phyloP scores from a whole-genome alignment of 768 basidiomycete genomes.

The Tubosaeta sp. region DNA sequence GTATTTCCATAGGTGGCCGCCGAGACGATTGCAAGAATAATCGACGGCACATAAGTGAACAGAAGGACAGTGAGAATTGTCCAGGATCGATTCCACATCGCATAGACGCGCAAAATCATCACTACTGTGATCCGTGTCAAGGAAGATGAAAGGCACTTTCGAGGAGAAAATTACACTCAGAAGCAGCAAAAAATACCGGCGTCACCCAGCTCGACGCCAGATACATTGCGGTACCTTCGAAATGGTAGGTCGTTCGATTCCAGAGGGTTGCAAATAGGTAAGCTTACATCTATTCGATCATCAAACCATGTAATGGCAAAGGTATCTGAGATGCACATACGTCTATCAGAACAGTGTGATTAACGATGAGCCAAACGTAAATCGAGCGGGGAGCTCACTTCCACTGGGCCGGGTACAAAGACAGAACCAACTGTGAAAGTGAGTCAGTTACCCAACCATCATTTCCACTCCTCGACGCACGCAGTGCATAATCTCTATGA shows the following conservation, averaged over 20 bases:
- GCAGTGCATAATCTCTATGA: background rate
- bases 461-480: background rate
- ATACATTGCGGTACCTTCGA: background rate
- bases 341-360: background rate
- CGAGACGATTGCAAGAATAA: background rate
- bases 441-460: background rate
- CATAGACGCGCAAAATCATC: background rate
- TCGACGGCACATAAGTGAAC: background rate
- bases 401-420: background rate
- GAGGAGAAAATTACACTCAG: conserved; percentile 2
- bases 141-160: no score
- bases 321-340: background rate
- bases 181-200: background rate
- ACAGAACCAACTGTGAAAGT: background rate
- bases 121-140: background rate
- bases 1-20: background rate
- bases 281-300: conserved; percentile 2
- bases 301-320: background rate
- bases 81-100: background rate
- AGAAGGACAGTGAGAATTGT: background rate
- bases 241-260: background rate
- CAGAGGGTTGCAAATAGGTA: background rate
- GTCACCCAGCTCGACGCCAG: background rate
- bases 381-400: background rate
- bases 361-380: background rate